Conservation (phyloP, 2,329 filamentous ascomycete species). For the Grosmannia clavigera region DNA sequence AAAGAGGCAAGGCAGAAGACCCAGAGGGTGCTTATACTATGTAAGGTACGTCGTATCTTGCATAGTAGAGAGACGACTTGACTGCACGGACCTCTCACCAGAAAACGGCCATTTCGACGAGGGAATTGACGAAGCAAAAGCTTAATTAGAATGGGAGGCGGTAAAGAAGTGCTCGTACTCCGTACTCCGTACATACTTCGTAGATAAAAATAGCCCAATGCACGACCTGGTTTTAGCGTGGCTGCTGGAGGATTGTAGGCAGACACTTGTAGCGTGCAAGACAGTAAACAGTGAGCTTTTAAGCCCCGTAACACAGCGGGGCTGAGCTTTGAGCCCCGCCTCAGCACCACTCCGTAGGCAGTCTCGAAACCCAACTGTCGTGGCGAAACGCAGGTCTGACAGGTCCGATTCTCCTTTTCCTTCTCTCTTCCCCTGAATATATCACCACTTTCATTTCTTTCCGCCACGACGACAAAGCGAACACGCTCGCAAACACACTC, state of each 20-base stretch:
- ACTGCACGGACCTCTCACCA: too few species aligned
- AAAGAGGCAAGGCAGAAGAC: background rate
- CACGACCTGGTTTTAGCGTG: background rate
- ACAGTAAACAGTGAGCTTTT: background rate
- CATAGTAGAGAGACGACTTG: too few species aligned
- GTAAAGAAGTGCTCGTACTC: background rate
- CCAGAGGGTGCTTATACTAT: too few species aligned
- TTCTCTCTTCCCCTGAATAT: background rate
- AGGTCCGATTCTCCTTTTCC: background rate
- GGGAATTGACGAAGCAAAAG: background rate
- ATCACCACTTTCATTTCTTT: background rate
- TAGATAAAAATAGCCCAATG: background rate
- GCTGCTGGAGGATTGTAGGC: background rate
- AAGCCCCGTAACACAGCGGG: conserved; percentile 3
- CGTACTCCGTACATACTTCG: too few species aligned
- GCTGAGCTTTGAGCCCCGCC: conserved; percentile 5
- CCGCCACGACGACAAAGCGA: background rate
- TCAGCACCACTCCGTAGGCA: background rate
- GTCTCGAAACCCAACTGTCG: conserved; percentile 8
- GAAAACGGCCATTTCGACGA: background rate
- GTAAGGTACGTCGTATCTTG: too few species aligned
- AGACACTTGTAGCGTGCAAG: background rate
- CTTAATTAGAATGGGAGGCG: background rate
- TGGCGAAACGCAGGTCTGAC: conserved; percentile 12
- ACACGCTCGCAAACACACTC: background rate